Conservation (phyloP, 2,329 filamentous ascomycete genomes). For the Penicillium sp. region DNA sequence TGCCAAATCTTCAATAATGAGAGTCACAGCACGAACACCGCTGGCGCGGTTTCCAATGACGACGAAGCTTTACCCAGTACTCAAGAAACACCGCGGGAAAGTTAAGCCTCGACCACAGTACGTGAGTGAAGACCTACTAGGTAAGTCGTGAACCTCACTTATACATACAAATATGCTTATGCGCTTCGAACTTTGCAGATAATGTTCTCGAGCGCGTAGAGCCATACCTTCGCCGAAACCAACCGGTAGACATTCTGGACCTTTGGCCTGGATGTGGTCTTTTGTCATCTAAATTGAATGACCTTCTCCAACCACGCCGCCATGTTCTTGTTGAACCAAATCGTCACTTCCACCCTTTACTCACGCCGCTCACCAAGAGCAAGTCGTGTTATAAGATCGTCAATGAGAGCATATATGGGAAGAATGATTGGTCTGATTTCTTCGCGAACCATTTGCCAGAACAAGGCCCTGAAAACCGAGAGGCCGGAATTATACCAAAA, state of each 20-base stretch:
- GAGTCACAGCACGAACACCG: not conserved
- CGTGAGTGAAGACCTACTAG: conserved; percentile 34
- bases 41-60: conserved; percentile 25
- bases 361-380: conserved; percentile 56
- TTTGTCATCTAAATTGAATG: conserved; percentile 75
- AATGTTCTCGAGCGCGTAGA: conserved; percentile 69
- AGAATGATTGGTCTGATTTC: conserved; percentile 52
- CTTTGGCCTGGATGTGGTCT: conserved; percentile 77
- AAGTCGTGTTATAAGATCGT: conserved; percentile 52
- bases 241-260: conserved; percentile 82
- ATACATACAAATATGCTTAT: not conserved
- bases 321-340: conserved; percentile 82
- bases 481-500: conserved; percentile 44
- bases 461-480: conserved; percentile 48
- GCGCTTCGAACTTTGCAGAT: conserved; percentile 46
- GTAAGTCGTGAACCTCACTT: conserved; percentile 23
- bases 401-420: conserved; percentile 54
- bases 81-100: conserved; percentile 3
- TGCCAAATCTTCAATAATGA: not conserved
- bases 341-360: conserved; percentile 51
- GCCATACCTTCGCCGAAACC: conserved; percentile 65
- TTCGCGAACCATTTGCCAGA: conserved; percentile 48
- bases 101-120: conserved; percentile 20
- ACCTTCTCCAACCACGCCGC: conserved; percentile 70
- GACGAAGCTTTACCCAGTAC: not conserved